Evolutionary conservation across 2,329 filamentous ascomycete species (phyloP).

Genomic region (Claviceps sp.): DNA sequence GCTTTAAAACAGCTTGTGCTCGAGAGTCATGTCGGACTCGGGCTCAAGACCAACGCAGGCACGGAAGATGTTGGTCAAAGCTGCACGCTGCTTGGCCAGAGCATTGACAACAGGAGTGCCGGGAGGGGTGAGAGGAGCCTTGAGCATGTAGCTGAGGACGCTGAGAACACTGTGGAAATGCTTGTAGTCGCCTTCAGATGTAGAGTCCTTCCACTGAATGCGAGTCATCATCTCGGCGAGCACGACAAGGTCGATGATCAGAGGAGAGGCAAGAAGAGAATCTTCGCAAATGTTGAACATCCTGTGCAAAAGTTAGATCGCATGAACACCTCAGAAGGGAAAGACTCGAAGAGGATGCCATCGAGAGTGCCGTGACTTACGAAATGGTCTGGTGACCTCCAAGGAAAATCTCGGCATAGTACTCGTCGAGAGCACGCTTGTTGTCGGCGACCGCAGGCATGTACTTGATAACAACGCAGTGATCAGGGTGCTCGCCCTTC

Average conservation of each 20-base stretch:
- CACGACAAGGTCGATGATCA: slow-evolving; percentile 93
- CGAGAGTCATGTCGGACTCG: slow-evolving; percentile 96
- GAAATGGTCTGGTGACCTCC: slow-evolving; percentile 96
- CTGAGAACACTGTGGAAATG: slow-evolving; percentile 95
- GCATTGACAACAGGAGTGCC: slow-evolving; percentile 94
- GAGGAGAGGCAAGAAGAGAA: slow-evolving; percentile 83
- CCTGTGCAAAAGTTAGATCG: slow-evolving; percentile 29
- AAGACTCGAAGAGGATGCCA: neutral
- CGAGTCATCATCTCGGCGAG: slow-evolving; percentile 97
- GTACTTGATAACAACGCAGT: slow-evolving; percentile 99
- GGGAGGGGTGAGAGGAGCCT: slow-evolving; percentile 85
- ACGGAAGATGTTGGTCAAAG: slow-evolving; percentile 95
- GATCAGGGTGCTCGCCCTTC: slow-evolving; percentile 87
- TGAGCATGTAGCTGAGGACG: slow-evolving; percentile 97
- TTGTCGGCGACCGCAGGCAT: slow-evolving; percentile 98
- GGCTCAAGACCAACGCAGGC: slow-evolving; percentile 93
- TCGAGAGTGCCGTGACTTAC: slow-evolving; percentile 27
- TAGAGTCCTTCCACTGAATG: slow-evolving; percentile 71
- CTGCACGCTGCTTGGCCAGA: slow-evolving; percentile 87
- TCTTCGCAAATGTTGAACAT: slow-evolving; percentile 99
- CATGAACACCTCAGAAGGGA: neutral
- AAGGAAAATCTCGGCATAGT: slow-evolving; percentile 98
- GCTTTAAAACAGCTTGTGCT: slow-evolving; percentile 84
- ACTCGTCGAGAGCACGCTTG: slow-evolving; percentile 97
- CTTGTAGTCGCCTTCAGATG: slow-evolving; percentile 57